A percentile compares a stretch with the other conserved stretches of the same genome.
Conservation (phyloP, 192 early-diverging fungal species). For the Coemansia sp. region DNA sequence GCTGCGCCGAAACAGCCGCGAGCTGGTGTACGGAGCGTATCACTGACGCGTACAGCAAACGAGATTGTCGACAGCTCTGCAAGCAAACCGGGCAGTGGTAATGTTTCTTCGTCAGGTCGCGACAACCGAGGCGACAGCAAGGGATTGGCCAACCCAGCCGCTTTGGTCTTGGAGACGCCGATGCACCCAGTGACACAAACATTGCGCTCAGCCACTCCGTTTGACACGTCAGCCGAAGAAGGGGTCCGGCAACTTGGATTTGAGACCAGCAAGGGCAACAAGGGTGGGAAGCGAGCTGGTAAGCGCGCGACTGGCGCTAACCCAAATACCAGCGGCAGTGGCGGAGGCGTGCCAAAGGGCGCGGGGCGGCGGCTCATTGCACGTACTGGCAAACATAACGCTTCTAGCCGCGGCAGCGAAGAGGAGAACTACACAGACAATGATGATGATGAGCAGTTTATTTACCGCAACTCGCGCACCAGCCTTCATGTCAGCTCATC, state of each 20-base stretch:
- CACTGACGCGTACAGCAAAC: constrained; percentile 28
- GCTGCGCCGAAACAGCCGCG: not conserved
- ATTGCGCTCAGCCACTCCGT: constrained; percentile 25
- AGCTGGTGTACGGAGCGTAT: constrained; percentile 28
- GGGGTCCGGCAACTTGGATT: constrained; percentile 42
- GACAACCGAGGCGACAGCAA: constrained; percentile 10
- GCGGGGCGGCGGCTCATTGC: constrained; percentile 22
- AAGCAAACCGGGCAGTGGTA: constrained; percentile 20
- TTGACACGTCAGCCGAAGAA: constrained; percentile 40
- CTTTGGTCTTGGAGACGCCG: not conserved
- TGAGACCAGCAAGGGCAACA: constrained; percentile 20
- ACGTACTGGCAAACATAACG: constrained; percentile 21
- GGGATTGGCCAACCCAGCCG: not conserved
- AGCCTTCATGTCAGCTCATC: constrained; percentile 46
- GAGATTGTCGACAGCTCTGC: constrained; percentile 12
- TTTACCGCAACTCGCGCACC: constrained; percentile 50
- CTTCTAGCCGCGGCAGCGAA: constrained; percentile 44
- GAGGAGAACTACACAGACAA: constrained; percentile 35
- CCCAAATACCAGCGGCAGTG: constrained; percentile 7
- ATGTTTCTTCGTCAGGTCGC: constrained; percentile 3
- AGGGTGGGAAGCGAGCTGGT: constrained; percentile 1
- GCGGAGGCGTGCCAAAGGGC: constrained; percentile 13
- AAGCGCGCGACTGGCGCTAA: constrained; percentile 6
- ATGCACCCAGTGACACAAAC: not conserved
- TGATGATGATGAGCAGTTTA: constrained; percentile 43